Percentiles rank a stretch among this genome's conserved stretches.
Evolutionary conservation across 2,329 filamentous ascomycete species (phyloP).

Genomic region (Cadophora gregata): DNA sequence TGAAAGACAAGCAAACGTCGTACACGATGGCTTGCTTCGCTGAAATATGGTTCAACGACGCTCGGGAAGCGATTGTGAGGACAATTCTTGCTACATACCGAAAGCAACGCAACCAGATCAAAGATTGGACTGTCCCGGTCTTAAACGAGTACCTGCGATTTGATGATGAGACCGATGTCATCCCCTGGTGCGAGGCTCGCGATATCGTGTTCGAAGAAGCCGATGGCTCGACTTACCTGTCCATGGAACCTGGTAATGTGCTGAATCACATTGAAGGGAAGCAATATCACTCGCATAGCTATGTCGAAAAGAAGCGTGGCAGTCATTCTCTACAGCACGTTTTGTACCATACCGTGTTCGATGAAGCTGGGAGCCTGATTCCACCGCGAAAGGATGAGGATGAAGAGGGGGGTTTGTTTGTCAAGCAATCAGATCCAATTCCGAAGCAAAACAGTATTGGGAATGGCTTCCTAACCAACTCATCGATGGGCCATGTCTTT

Average conservation of each 20-base stretch:
- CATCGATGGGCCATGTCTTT: neutral
- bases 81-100: slow-evolving; percentile 61
- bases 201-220: slow-evolving; percentile 57
- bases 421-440: slow-evolving; percentile 30
- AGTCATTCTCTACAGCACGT: slow-evolving; percentile 57
- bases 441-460: neutral
- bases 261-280: slow-evolving; percentile 52
- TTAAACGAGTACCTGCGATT: slow-evolving; percentile 68
- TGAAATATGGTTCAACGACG: slow-evolving; percentile 68
- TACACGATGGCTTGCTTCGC: slow-evolving; percentile 75
- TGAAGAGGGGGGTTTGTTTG: slow-evolving; percentile 38
- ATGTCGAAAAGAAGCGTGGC: slow-evolving; percentile 67
- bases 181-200: slow-evolving; percentile 67
- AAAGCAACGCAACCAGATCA: slow-evolving; percentile 61
- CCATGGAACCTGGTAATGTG: slow-evolving; percentile 37
- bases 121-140: slow-evolving; percentile 62
- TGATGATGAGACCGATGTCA: slow-evolving; percentile 69
- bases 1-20: slow-evolving; percentile 61
- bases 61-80: slow-evolving; percentile 63
- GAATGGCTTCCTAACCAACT: neutral
- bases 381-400: slow-evolving; percentile 37
- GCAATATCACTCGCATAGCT: slow-evolving; percentile 59
- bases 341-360: slow-evolving; percentile 61
- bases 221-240: slow-evolving; percentile 44
- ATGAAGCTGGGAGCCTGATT: slow-evolving; percentile 28